phyloP scores from a whole-genome alignment of 1,284 basidiomycete genomes.

The Ustilago tritici region DNA sequence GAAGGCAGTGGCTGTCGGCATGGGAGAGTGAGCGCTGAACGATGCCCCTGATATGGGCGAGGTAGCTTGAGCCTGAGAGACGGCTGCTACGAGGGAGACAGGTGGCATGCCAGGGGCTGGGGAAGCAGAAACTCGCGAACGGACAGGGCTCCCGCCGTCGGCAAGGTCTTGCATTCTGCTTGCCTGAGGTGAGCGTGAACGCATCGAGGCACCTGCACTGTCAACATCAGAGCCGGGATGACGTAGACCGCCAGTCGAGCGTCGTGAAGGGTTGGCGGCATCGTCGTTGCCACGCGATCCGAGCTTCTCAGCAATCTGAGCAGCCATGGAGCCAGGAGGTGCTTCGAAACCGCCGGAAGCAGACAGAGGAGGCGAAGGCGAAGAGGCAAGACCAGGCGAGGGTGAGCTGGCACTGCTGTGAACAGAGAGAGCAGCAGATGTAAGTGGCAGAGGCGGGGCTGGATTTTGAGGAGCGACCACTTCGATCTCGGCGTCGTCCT shows the following conservation, averaged over 20 bases:
- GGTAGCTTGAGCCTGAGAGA: conserved; percentile 30
- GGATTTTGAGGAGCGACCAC: conserved; percentile 62
- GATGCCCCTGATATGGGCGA: conserved; percentile 14
- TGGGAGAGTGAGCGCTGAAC: conserved; percentile 22
- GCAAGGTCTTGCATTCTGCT: conserved; percentile 20
- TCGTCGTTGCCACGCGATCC: conserved; percentile 28
- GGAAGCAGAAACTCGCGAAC: conserved; percentile 38
- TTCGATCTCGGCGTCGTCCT: conserved; percentile 61
- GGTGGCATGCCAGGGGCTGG: conserved; percentile 32
- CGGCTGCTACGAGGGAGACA: conserved; percentile 36
- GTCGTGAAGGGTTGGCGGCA: conserved; percentile 8
- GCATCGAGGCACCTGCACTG: conserved; percentile 33
- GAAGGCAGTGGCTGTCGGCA: conserved; percentile 56
- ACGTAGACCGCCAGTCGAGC: conserved; percentile 23
- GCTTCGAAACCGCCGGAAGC: conserved; percentile 47
- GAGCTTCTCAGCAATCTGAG: conserved; percentile 61
- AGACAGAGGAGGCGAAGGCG: conserved; percentile 53
- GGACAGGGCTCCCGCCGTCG: conserved; percentile 43
- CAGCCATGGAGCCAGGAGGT: conserved; percentile 61
- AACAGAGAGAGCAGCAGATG: conserved; percentile 53
- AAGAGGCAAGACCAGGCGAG: conserved; percentile 33
- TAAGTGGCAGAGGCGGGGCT: conserved; percentile 51
- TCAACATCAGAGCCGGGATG: conserved; percentile 50
- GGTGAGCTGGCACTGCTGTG: conserved; percentile 53
- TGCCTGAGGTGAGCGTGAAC: conserved; percentile 51